Base-by-base conservation (phyloP, 148 eudicot species). In the Gaultheria prostrata region DNA sequence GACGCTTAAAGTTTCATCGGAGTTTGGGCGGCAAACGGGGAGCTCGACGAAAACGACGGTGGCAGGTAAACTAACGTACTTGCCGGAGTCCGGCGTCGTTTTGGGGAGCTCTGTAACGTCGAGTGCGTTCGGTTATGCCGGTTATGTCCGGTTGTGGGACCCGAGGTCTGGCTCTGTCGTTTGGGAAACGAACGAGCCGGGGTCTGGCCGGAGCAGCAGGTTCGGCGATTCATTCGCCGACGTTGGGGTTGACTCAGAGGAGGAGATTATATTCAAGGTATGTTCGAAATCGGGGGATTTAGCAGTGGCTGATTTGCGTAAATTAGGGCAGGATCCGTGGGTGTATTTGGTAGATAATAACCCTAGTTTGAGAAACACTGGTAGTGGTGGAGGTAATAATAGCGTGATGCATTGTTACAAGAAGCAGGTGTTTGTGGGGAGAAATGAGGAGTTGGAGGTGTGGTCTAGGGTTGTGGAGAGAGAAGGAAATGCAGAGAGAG, bases 161-260 rank as follows among this genome's bases (percentile, higher is more conserved):
- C 88, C 88, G 5, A 83, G 97, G 67, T 87, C 91, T 0, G 87
- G 91, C 3, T 70, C 75, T 15, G 84, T 87, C 33, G 93, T 93
- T 4, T 96, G 98, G 98, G 98, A 96, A 85, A 90, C 89, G 26
- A 89, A 86, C 26, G 96, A 94, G 89, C 95, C 97, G 1, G 98
- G 97, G 0, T 88, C 90, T 10, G 93, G 94, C 5, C 82, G 97
- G 39, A 89, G 91, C 79, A 88, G 92, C 56, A 79, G 98, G 87
- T 83, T 86, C 32, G 99, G 97, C 20, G 99, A 96, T 76, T 84
- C 94, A 2, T 90, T 96, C 76, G 94, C 98, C 1, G 95, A 93
- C n/a, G 91, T 88, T 32, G 98, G 88, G 59, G 93, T 94, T 1
- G 97, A 93, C 21, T 50, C 71, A 11, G 89, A 90, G 0, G 91